Evolutionary conservation across 202 grass and related monocot genomes (phyloP).

Genomic region (Sporobolus alterniflorus): DNA sequence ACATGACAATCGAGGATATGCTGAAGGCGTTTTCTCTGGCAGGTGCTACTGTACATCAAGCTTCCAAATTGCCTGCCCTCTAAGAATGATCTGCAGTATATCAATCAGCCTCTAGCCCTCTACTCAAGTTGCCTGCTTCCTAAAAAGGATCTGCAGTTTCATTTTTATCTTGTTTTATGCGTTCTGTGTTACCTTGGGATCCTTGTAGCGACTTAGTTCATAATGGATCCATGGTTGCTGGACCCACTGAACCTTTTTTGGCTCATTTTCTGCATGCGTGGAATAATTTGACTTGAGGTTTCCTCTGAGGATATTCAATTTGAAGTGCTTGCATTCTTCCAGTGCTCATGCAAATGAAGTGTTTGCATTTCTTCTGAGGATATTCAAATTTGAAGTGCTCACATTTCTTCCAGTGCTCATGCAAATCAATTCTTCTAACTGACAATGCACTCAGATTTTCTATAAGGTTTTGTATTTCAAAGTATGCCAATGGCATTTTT

Average conservation of each 20-base stretch:
- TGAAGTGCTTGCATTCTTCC: not conserved
- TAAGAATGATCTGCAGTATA: too few relatives aligned
- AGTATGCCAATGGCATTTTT: not conserved
- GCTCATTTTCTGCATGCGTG: not conserved
- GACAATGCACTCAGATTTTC: not conserved
- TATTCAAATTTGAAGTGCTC: not conserved
- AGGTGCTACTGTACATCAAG: too few relatives aligned
- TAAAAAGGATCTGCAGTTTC: too few relatives aligned
- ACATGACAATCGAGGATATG: too few relatives aligned
- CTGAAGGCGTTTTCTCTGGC: too few relatives aligned
- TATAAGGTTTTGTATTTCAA: not conserved
- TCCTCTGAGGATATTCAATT: not conserved
- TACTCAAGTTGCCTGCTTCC: too few relatives aligned
- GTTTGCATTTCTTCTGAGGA: not conserved
- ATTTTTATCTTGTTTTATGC: not conserved
- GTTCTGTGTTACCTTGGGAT: slow-evolving; percentile 26
- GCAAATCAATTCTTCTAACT: not conserved
- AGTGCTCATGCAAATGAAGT: not conserved
- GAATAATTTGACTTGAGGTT: not conserved
- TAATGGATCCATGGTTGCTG: not conserved
- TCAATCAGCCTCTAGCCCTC: too few relatives aligned
- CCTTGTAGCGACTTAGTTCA: slow-evolving; percentile 30
- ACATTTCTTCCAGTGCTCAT: not conserved
- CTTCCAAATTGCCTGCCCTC: too few relatives aligned
- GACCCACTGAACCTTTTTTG: not conserved